Conservation (phyloP, 441 rosid genomes). For the Gossypium gossypioides region DNA sequence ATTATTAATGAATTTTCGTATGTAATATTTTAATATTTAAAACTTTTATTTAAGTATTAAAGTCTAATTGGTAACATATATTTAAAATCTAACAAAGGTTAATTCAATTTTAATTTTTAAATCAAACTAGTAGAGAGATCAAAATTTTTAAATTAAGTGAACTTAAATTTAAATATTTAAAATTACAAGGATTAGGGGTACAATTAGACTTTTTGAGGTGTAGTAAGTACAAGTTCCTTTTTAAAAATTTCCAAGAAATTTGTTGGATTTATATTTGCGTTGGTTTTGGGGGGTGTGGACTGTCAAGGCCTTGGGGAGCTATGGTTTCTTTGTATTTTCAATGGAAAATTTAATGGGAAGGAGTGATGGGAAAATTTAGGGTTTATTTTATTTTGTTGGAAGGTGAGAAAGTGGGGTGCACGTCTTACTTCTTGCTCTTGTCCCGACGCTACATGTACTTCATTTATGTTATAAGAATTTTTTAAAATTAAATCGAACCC, state of each 20-base stretch:
- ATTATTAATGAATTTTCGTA: not conserved
- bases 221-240: not conserved
- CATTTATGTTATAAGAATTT: not conserved
- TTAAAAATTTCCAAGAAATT: not conserved
- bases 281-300: conserved; percentile 13
- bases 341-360: not conserved
- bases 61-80: not conserved
- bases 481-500: not conserved
- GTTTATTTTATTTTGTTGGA: conserved; percentile 13
- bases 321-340: conserved; percentile 16
- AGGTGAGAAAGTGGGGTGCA: conserved; percentile 47
- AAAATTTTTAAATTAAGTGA: not conserved
- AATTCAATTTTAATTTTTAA: not conserved
- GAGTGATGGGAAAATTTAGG: conserved; percentile 35
- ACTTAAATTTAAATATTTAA: not conserved
- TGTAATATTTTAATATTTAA: not conserved
- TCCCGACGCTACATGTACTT: conserved; percentile 15
- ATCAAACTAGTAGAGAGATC: not conserved
- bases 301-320: conserved; percentile 21
- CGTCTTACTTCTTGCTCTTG: conserved; percentile 29
- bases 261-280: conserved; percentile 8
- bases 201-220: not conserved
- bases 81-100: not conserved
- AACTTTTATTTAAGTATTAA: not conserved
- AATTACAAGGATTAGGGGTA: not conserved